Evolutionary conservation across 768 basidiomycete genomes (phyloP).

Genomic region (Leccinum variicolor): DNA sequence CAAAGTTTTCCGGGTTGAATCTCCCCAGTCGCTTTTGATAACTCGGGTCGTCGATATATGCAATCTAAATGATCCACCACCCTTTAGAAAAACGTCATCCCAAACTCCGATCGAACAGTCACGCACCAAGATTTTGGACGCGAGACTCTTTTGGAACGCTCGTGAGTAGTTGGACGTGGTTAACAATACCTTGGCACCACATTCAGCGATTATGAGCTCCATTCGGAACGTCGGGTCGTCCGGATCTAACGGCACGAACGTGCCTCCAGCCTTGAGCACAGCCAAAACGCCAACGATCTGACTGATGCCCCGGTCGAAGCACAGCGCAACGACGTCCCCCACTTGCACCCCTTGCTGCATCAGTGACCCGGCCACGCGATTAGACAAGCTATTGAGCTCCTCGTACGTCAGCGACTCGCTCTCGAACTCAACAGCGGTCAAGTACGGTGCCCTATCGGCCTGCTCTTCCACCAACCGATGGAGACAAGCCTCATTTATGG

Average conservation of each 20-base stretch:
- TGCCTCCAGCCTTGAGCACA: constrained; percentile 31
- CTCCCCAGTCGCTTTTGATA: constrained; percentile 22
- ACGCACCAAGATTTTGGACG: constrained; percentile 22
- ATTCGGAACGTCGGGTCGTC: constrained; percentile 31
- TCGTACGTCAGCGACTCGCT: constrained; percentile 29
- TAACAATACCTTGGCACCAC: constrained; percentile 25
- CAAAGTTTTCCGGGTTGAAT: constrained; percentile 16
- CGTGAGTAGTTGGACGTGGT: constrained; percentile 25
- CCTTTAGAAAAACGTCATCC: not conserved
- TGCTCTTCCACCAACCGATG: constrained; percentile 20
- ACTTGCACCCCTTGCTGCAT: constrained; percentile 22
- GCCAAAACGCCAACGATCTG: constrained; percentile 29
- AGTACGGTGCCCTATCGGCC: constrained; percentile 15
- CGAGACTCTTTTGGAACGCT: constrained; percentile 20
- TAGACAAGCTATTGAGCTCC: constrained; percentile 30
- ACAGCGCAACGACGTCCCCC: constrained; percentile 27
- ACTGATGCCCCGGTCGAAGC: constrained; percentile 29
- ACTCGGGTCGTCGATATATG: constrained; percentile 28
- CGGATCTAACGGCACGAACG: constrained; percentile 22
- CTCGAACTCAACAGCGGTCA: constrained; percentile 27
- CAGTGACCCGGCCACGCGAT: constrained; percentile 30
- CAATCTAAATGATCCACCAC: constrained; percentile 11
- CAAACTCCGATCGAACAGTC: not conserved
- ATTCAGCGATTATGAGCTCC: constrained; percentile 27
- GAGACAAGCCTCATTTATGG: constrained; percentile 14